phyloP scores from a whole-genome alignment of 164 flowering plant species.

The Taxillus chinensis region DNA sequence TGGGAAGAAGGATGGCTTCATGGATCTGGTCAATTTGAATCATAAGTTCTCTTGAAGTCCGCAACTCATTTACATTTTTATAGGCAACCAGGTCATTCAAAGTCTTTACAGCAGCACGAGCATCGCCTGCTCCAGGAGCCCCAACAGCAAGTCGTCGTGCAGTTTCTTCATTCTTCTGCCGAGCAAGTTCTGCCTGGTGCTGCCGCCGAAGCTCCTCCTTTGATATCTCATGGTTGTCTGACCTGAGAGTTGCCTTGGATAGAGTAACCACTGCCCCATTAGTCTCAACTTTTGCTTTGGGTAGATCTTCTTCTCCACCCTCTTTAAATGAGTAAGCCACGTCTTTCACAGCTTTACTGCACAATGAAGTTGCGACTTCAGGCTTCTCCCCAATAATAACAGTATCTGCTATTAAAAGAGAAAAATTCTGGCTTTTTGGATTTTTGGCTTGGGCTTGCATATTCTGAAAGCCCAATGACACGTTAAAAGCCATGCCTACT shows the following conservation, averaged over 20 bases:
- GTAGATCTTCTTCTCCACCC: slow-evolving; percentile 47
- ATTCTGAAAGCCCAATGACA: slow-evolving; percentile 72
- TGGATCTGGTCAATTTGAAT: slow-evolving; percentile 76
- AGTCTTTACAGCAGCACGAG: slow-evolving; percentile 18
- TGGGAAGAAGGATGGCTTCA: slow-evolving; percentile 67
- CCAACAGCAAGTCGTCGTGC: slow-evolving; percentile 71
- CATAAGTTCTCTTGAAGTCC: slow-evolving; percentile 49
- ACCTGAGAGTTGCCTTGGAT: slow-evolving; percentile 59
- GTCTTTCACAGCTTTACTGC: slow-evolving; percentile 61
- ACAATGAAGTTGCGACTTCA: slow-evolving; percentile 39
- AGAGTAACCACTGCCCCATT: slow-evolving; percentile 16
- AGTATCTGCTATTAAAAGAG: slow-evolving; percentile 65
- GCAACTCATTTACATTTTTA: slow-evolving; percentile 54
- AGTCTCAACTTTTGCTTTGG: slow-evolving; percentile 23
- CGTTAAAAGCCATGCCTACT: slow-evolving; percentile 71
- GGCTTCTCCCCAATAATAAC: slow-evolving; percentile 40
- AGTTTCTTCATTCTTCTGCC: slow-evolving; percentile 81
- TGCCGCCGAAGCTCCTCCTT: slow-evolving; percentile 70
- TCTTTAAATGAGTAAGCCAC: slow-evolving; percentile 77
- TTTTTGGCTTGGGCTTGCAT: slow-evolving; percentile 34
- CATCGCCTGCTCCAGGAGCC: slow-evolving; percentile 27
- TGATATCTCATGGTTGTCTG: slow-evolving; percentile 59
- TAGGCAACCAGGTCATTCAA: slow-evolving; percentile 52
- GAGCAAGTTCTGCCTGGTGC: slow-evolving; percentile 85
- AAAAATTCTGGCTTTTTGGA: slow-evolving; percentile 40